Evolutionary conservation across 164 flowering plant genomes (phyloP).

Genomic region (Aristolochia contorta): DNA sequence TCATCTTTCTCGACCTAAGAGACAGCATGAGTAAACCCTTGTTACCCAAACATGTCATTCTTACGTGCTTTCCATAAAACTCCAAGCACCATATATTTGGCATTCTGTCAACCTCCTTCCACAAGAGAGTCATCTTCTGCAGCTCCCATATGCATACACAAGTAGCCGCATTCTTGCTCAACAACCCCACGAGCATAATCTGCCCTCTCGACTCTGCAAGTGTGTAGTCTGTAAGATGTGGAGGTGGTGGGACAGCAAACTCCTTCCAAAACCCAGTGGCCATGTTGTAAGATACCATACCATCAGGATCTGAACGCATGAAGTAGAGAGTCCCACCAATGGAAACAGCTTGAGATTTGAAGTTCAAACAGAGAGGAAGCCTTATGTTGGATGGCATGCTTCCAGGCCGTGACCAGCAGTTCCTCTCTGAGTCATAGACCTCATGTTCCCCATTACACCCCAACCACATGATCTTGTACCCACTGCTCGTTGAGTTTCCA

Average conservation of each 20-base stretch:
- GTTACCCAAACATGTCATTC: conserved; percentile 96
- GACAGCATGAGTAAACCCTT: conserved; percentile 85
- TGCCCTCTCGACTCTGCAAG: conserved; percentile 75
- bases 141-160: conserved; percentile 99
- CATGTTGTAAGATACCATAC: conserved; percentile 72
- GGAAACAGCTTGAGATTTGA: conserved; percentile 64
- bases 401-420: conserved; percentile 73
- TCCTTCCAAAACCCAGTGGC: conserved; percentile 68
- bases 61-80: conserved; percentile 94
- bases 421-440: conserved; percentile 61
- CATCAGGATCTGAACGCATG: conserved; percentile 84
- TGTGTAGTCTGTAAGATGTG: conserved; percentile 53
- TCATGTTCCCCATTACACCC: conserved; percentile 77
- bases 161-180: conserved; percentile 89
- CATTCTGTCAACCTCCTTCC: conserved; percentile 99
- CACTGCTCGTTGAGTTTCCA: conserved; percentile 30
- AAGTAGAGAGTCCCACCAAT: conserved; percentile 48
- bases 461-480: conserved; percentile 84
- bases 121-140: conserved; percentile 94
- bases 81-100: conserved; percentile 99
- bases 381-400: conserved; percentile 52
- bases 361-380: conserved; percentile 67
- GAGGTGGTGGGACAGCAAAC: conserved; percentile 60
- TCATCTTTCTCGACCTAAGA: conserved; percentile 67
- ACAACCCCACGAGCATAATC: conserved; percentile 84